These are phyloP conservation scores for Aspergillus fructus DNA, from an alignment of 2,329 filamentous ascomycete genomes.

Conservation along the genomic window DNA sequence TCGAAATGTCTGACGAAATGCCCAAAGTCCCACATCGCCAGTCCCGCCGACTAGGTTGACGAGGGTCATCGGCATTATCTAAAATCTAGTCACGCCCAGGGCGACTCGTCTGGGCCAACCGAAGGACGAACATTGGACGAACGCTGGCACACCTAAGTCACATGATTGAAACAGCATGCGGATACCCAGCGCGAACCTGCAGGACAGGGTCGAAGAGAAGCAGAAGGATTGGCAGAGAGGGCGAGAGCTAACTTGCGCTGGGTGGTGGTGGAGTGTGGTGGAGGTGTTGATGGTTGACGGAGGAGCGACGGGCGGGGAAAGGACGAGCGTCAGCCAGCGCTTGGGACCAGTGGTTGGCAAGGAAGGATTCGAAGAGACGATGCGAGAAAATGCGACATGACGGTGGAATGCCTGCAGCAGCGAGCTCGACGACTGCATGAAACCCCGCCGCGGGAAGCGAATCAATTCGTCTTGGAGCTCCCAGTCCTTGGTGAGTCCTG, in stretches of 20 bases:
- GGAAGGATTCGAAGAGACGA: slow-evolving; percentile 6
- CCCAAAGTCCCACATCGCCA: slow-evolving; percentile 21
- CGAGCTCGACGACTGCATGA: slow-evolving; percentile 14
- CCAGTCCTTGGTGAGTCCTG: slow-evolving; percentile 13
- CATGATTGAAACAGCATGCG: slow-evolving; percentile 39
- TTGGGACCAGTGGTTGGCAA: slow-evolving; percentile 2
- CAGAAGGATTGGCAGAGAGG: slow-evolving; percentile 24
- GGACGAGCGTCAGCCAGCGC: slow-evolving; percentile 1
- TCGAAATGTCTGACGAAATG: slow-evolving; percentile 35
- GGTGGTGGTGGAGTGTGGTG: slow-evolving; percentile 5
- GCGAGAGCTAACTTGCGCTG: slow-evolving; percentile 14
- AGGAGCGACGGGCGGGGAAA: slow-evolving; percentile 6
- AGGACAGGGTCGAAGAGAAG: slow-evolving; percentile 15
- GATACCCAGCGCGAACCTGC: slow-evolving; percentile 33
- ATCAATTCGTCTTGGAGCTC: slow-evolving; percentile 16
- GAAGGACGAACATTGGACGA: slow-evolving; percentile 27
- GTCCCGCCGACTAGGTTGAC: slow-evolving; percentile 21
- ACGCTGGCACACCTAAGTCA: slow-evolving; percentile 29
- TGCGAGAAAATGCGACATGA: slow-evolving; percentile 19
- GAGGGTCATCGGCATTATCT: slow-evolving; percentile 27
- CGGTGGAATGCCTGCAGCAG: slow-evolving; percentile 19
- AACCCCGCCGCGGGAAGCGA: slow-evolving; percentile 22
- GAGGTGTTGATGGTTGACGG: neutral
- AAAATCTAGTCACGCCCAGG: slow-evolving; percentile 15
- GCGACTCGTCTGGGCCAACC: slow-evolving; percentile 20